Conservation (phyloP, 345 rosid species). For the Theobroma cacao region DNA sequence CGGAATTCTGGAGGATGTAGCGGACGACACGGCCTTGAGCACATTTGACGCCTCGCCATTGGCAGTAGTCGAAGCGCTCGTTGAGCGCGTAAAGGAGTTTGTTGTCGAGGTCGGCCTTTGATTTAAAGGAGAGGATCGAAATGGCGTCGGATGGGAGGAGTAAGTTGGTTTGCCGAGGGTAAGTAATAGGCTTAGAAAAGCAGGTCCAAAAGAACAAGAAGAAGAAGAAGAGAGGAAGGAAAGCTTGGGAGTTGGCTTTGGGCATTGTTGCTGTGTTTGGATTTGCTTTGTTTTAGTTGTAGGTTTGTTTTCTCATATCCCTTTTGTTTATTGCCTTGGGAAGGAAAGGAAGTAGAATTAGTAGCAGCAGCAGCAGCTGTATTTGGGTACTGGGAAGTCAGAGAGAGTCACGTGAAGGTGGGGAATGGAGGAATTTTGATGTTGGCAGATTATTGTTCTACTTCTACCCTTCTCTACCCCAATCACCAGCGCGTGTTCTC, state of each 20-base stretch:
- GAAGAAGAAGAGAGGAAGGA: slow-evolving; percentile 18
- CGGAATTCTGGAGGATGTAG: slow-evolving; percentile 43
- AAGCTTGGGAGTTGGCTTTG: neutral
- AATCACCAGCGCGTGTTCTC: neutral
- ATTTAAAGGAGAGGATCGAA: slow-evolving; percentile 74
- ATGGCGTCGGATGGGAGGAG: slow-evolving; percentile 68
- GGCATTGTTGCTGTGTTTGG: neutral
- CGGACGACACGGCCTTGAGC: slow-evolving; percentile 82
- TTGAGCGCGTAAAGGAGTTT: slow-evolving; percentile 62
- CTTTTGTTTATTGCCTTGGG: neutral
- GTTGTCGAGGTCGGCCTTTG: slow-evolving; percentile 80
- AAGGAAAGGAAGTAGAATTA: neutral
- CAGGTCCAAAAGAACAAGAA: slow-evolving; percentile 4
- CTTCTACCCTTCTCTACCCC: neutral
- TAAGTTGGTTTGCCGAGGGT: slow-evolving; percentile 36
- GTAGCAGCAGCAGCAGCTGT: neutral
- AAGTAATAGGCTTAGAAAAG: slow-evolving; percentile 21
- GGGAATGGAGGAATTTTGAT: slow-evolving; percentile 1
- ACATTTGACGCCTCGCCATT: slow-evolving; percentile 91
- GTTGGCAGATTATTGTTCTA: neutral
- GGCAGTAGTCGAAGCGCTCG: slow-evolving; percentile 90
- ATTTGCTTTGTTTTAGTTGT: neutral
- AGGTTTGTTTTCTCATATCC: neutral
- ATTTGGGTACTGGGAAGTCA: slow-evolving; percentile 23
- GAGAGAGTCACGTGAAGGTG: slow-evolving; percentile 35